These are phyloP conservation scores for Hortiboletus rubellus DNA, from an alignment of 1,284 basidiomycete species.

Conservation along the genomic window DNA sequence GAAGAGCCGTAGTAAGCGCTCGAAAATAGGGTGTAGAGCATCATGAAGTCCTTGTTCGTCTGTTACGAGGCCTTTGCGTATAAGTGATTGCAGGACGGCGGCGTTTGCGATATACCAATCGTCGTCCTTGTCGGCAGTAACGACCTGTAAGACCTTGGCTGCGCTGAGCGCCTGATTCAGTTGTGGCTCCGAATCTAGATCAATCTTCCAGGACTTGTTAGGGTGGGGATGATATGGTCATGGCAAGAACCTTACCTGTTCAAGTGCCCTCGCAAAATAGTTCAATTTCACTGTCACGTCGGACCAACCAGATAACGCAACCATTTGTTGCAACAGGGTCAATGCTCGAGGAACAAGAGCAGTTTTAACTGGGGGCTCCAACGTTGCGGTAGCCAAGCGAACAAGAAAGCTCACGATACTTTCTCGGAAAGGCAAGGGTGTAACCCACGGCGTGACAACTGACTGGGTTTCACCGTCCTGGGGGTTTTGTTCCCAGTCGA, in stretches of 20 bases:
- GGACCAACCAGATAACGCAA: conserved; percentile 85
- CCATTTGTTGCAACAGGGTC: conserved; percentile 77
- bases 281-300: conserved; percentile 92
- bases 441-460: conserved; percentile 55
- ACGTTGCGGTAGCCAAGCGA: conserved; percentile 76
- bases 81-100: conserved; percentile 79
- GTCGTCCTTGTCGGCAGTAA: conserved; percentile 82
- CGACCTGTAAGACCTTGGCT: conserved; percentile 88
- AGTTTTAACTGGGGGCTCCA: conserved; percentile 63
- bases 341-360: conserved; percentile 78
- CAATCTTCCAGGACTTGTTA: conserved; percentile 52
- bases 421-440: conserved; percentile 81
- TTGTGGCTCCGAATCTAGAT: conserved; percentile 67
- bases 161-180: conserved; percentile 78
- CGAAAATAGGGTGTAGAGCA: conserved; percentile 80
- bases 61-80: conserved; percentile 84
- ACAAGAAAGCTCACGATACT: conserved; percentile 93
- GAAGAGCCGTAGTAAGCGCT: conserved; percentile 82
- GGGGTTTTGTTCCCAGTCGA: conserved; percentile 81
- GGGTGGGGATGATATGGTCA: conserved; percentile 1
- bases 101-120: conserved; percentile 83
- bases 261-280: conserved; percentile 83
- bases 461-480: conserved; percentile 34
- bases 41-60: conserved; percentile 81
- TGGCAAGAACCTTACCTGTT: conserved; percentile 56